Base-by-base conservation (phyloP, 345 rosid genomes). In the Noccaea caerulescens region DNA sequence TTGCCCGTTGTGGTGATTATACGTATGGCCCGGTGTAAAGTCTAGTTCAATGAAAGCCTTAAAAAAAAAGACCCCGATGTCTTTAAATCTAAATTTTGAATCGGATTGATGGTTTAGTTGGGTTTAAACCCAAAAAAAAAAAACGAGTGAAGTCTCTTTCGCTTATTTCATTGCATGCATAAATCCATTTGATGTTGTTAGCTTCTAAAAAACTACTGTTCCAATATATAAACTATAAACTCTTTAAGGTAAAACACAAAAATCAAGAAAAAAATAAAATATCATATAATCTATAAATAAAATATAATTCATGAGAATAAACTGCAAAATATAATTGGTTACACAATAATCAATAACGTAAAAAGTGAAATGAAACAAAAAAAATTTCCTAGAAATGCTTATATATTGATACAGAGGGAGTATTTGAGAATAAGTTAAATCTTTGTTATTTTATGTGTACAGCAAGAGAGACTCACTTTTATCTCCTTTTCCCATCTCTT, bases 21-120 rank as follows among this genome's bases (percentile, higher is more conserved):
- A 66, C 32, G 41, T 37, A 37, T 37, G 13, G 53, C 38, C 37
- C 52, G 8, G 33, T 58, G 68, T 66, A 74, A 67, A 62, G 47
- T 37, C 42, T 42, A 66, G 47, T 47, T 51, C 66, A 58, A 13
- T 58, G 16, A 58, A 71, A 69, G 54, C 16, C 43, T 14, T 46
- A 1, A 14, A 36, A 20, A 36, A 20, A 60, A 11, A 16, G 18
- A 27, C 30, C 3, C n/a, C 14, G 1, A n/a, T 30, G 1, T 42
- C 18, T 60, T 42, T 8, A 25, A 41, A 62, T 14, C 66, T 44
- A 13, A 13, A 61, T 41, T 8, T 23, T 7, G 58, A 41, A 51
- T 37, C 8, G 44, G 33, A 33, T 16, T 34, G 32, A 8, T 63
- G 54, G 44, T 10, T 16, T 46, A 8, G 33, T 27, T 20, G 33